A percentile compares a stretch with the other conserved stretches of the same genome.
Conservation (phyloP, 164 flowering plant species). For the Vitis riparia region DNA sequence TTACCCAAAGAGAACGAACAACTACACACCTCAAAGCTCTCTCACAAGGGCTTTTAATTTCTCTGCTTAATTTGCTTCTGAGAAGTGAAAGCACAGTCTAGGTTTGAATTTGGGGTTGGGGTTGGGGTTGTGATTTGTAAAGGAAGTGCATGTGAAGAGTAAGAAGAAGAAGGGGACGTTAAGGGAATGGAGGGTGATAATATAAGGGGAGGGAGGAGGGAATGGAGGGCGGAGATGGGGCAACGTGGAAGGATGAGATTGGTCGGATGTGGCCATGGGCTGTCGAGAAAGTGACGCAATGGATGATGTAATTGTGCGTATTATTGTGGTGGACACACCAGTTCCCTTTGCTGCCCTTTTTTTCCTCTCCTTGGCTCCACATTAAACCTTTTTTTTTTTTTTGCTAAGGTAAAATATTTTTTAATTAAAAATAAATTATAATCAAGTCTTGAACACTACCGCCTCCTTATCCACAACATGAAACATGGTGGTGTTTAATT, state of each 20-base stretch:
- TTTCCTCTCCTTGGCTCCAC: slow-evolving; percentile 6
- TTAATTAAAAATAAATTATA: no score
- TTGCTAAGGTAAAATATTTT: no score
- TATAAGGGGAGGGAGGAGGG: slow-evolving; percentile 1
- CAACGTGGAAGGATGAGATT: slow-evolving; percentile 19
- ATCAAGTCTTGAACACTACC: no score
- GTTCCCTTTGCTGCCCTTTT: slow-evolving; percentile 16
- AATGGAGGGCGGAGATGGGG: slow-evolving; percentile 19
- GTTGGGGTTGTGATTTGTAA: no score
- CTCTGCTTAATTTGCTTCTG: no score
- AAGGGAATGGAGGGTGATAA: not conserved
- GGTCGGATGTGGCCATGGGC: slow-evolving; percentile 1
- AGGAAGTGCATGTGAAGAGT: not conserved
- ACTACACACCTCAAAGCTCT: not conserved
- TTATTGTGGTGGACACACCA: slow-evolving; percentile 23
- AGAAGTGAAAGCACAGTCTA: no score
- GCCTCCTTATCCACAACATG: no score
- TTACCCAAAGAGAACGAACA: not conserved
- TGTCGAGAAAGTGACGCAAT: slow-evolving; percentile 35
- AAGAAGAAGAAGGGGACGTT: not conserved
- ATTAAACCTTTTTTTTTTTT: not conserved
- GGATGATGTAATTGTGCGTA: slow-evolving; percentile 24
- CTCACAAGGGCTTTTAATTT: not conserved
- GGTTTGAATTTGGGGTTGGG: no score
- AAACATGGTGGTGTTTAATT: no score